Base-by-base conservation (phyloP, 2,329 filamentous ascomycete genomes). In the Cladosporium cucumerinum region DNA sequence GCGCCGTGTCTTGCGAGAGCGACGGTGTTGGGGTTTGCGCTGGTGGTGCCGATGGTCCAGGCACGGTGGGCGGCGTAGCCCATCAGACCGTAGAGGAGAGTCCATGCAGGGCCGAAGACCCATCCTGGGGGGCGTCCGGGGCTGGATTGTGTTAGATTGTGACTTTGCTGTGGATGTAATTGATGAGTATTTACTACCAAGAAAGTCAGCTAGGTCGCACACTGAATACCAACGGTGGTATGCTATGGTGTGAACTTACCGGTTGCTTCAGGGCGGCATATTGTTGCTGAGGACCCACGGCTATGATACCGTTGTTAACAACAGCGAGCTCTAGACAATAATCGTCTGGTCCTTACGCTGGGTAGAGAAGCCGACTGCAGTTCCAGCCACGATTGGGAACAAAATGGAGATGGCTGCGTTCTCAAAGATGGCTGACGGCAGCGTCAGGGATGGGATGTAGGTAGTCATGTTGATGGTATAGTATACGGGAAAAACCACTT, bases 21-120 rank as follows among this genome's bases (percentile, higher is more conserved):
- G 57, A 86, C 82, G n/a, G 84, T 85, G 46, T 79, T 76, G 32
- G 84, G 80, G 39, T 82, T 80, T 43, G 84, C 74, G n/a, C 87
- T 86, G 7, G 83, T 82, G 59, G 88, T 84, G 55, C 89, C 89
- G 12, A 80, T 81, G 23, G 78, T 85, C 74, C 90, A 88, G 63
- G 90, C 92, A 54, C 91, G 89, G 79, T 97, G 89, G 39, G 92
- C 89, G 25, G 92, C 89, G 77, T 95, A 97, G 66, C 94, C 94
- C 92, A 97, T 97, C 23, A 90, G 77, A 2, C 81, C 80, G 72
- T 87, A 88, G 18, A 88, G 78, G 3, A 79, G 68, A 10, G 84
- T 86, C 86, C 85, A 88, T 61, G 82, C 81, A 12, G 85, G 85
- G 2, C 82, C 84, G 69, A 87, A 87, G 36, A 86, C 75, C 78